These are phyloP conservation scores for Metschnikowia colocasiae DNA, from an alignment of 805 yeast species.

Conservation along the genomic window DNA sequence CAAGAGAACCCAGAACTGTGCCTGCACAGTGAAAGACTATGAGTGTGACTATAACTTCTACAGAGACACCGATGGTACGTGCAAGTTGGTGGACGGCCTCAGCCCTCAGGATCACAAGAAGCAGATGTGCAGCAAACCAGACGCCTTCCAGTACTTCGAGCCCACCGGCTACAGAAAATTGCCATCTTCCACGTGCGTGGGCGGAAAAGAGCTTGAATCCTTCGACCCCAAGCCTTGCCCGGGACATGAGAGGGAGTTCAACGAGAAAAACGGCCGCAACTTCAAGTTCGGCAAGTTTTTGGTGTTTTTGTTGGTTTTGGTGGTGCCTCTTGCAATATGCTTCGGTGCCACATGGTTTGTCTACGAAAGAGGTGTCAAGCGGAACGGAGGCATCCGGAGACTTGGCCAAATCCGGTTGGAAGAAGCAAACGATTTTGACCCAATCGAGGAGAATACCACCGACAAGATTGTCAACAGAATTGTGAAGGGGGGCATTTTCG, in stretches of 20 bases:
- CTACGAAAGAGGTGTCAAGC: slow-evolving; percentile 74
- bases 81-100: slow-evolving; percentile 75
- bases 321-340: slow-evolving; percentile 56
- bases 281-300: slow-evolving; percentile 50
- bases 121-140: slow-evolving; percentile 55
- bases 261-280: slow-evolving; percentile 48
- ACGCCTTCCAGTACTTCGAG: slow-evolving; percentile 66
- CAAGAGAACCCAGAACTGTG: slow-evolving; percentile 60
- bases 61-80: slow-evolving; percentile 72
- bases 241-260: slow-evolving; percentile 69
- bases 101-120: slow-evolving; percentile 58
- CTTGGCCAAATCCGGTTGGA: slow-evolving; percentile 87
- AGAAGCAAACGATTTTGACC: slow-evolving; percentile 52
- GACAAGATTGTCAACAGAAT: slow-evolving; percentile 58
- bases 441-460: slow-evolving; percentile 58
- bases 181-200: slow-evolving; percentile 80
- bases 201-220: slow-evolving; percentile 70
- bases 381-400: slow-evolving; percentile 71
- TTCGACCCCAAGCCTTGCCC: slow-evolving; percentile 76
- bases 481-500: slow-evolving; percentile 54
- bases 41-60: slow-evolving; percentile 91
- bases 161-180: slow-evolving; percentile 91
- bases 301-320: slow-evolving; percentile 49
- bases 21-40: slow-evolving; percentile 80
- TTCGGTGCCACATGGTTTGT: slow-evolving; percentile 60